Evolutionary conservation across 352 stramenopile genomes (phyloP), one percentile per base, ranked within the genome.

Genomic region (Phytophthora hybrid): DNA sequence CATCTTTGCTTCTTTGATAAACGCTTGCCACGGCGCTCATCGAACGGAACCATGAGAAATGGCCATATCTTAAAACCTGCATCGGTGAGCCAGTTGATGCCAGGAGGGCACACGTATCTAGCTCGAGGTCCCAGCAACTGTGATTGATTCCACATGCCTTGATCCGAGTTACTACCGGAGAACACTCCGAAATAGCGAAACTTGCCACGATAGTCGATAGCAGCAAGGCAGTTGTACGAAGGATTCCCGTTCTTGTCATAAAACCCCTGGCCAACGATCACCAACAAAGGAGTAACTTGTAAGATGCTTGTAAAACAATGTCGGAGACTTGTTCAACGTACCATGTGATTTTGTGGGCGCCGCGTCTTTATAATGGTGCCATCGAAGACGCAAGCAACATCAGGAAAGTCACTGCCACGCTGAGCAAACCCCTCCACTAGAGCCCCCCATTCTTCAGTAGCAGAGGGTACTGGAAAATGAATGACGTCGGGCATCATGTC

Each of bases 371-470:
- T 41, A 16, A 63, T 21, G 18, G 58, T 63, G 4, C 65, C 65
- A n/a, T 72, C 37, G 52, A 66, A 72, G 32, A 72, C 41, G 13
- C 65, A 72, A 5, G 65, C 55, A 14, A 66, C 65, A 32, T 72
- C 65, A n/a, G 65, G 57, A 54, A 72, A 31, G 66, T 58, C 37
- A 6, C 44, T 26, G 6, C 39, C 57, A 6, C 65, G 53, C 26
- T 3, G 21, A 21, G 10, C 21, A 49, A 72, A 72, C 4, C 57
- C 65, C 4, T 62, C 51, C 2, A 39, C 39, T 3, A 72, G 4
- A 19, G 34, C 49, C 0, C 26, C 26, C 65, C 65, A 63, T 52
- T 72, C 58, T 18, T 54, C 23, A 9, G 34, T 26, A 5, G 57
- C 65, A 21, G 21, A 19, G 7, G 23, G 34, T 11, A 44, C 4